These are phyloP conservation scores for Pythium dissimile DNA, from an alignment of 352 stramenopile genomes.

Conservation along the genomic window DNA sequence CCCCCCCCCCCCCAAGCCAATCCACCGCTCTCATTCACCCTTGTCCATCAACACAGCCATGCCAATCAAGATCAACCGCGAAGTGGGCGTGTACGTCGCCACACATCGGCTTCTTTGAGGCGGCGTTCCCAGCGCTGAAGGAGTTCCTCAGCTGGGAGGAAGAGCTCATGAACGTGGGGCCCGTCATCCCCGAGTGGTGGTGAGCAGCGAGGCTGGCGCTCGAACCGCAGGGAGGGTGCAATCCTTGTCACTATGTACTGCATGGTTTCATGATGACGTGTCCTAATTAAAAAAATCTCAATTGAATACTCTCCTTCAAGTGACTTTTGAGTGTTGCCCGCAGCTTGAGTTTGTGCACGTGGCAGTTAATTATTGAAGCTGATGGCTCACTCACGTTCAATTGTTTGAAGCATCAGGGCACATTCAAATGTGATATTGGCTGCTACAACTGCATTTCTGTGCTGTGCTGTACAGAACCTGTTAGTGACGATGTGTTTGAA, in stretches of 20 bases:
- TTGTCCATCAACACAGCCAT: not conserved
- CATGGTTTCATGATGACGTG: not conserved
- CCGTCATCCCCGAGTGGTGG: not conserved
- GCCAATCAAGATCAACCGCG: not conserved
- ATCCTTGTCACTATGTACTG: not conserved
- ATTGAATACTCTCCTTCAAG: too few species aligned
- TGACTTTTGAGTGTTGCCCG: too few species aligned
- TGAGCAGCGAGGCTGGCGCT: not conserved
- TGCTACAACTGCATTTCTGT: too few species aligned
- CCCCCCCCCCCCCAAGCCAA: not conserved
- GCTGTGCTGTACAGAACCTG: too few species aligned
- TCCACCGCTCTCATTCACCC: not conserved
- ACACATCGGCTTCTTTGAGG: not conserved
- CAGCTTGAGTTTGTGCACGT: too few species aligned
- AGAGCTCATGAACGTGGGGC: not conserved
- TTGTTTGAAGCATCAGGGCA: too few species aligned
- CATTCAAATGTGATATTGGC: too few species aligned
- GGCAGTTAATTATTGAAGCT: too few species aligned
- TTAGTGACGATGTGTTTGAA: too few species aligned
- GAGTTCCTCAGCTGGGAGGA: constrained; percentile 1
- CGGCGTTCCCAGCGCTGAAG: not conserved
- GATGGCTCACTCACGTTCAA: too few species aligned
- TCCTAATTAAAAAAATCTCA: too few species aligned
- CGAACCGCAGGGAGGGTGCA: not conserved
- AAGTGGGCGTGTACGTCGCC: not conserved